Evolutionary conservation across 2,329 filamentous ascomycete genomes (phyloP).

Genomic region (Didymella glomerata): DNA sequence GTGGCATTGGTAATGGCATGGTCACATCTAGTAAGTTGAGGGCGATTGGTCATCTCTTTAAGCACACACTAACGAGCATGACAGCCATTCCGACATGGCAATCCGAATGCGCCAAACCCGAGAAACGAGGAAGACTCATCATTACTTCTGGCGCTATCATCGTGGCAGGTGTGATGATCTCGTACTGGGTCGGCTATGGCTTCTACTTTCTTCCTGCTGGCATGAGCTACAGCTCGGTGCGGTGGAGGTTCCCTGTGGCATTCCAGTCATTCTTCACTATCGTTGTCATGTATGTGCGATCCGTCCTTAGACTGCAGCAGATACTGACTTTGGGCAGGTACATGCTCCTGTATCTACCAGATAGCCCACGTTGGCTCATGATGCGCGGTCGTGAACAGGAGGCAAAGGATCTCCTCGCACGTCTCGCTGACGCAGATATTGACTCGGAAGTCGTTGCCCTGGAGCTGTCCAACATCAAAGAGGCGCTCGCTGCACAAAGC

Average conservation of each 20-base stretch:
- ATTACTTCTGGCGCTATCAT: conserved; percentile 58
- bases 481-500: conserved; percentile 47
- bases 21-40: conserved; percentile 31
- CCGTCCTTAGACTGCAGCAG: not conserved
- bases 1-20: conserved; percentile 59
- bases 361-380: conserved; percentile 60
- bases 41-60: conserved; percentile 4
- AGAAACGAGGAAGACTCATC: conserved; percentile 56
- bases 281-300: not conserved
- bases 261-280: conserved; percentile 55
- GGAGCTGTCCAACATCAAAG: conserved; percentile 48
- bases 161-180: conserved; percentile 54
- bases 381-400: conserved; percentile 61
- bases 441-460: conserved; percentile 47
- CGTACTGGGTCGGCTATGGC: conserved; percentile 53
- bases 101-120: conserved; percentile 57
- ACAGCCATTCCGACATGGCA: conserved; percentile 56
- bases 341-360: conserved; percentile 54
- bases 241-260: conserved; percentile 61
- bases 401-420: conserved; percentile 44
- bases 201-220: conserved; percentile 59
- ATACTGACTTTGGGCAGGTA: conserved; percentile 34
- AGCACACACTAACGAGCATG: conserved; percentile 23
- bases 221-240: conserved; percentile 35
- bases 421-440: conserved; percentile 49